Conservation (phyloP, 1,284 basidiomycete genomes). For the Microstroma glucosiphilum region DNA sequence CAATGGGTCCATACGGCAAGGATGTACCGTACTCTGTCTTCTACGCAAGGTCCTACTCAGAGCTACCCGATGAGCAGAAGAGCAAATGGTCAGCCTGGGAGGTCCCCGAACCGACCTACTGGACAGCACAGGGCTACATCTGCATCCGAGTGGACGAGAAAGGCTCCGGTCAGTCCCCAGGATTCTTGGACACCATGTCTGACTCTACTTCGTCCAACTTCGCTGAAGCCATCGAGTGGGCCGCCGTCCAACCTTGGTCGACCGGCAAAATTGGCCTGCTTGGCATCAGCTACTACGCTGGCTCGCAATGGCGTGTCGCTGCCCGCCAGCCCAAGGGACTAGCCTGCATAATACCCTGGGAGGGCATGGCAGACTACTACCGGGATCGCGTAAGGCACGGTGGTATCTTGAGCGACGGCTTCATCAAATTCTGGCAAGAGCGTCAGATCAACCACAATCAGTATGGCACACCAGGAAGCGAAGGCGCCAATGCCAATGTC, state of each 20-base stretch:
- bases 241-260: slow-evolving; percentile 45
- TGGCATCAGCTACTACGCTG: slow-evolving; percentile 50
- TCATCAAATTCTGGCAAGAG: slow-evolving; percentile 46
- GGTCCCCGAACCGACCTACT: slow-evolving; percentile 47
- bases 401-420: slow-evolving; percentile 42
- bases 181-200: slow-evolving; percentile 47
- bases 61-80: slow-evolving; percentile 48
- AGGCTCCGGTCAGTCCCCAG: slow-evolving; percentile 43
- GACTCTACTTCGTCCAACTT: slow-evolving; percentile 45
- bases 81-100: slow-evolving; percentile 47
- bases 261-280: slow-evolving; percentile 49
- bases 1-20: slow-evolving; percentile 9
- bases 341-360: slow-evolving; percentile 39
- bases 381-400: too few relatives aligned
- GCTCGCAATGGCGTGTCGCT: slow-evolving; percentile 50
- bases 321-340: slow-evolving; percentile 49
- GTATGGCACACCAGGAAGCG: slow-evolving; percentile 38
- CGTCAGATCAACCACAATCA: slow-evolving; percentile 46
- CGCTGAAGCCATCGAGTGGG: slow-evolving; percentile 18
- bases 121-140: slow-evolving; percentile 28
- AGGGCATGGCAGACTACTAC: too few relatives aligned
- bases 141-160: slow-evolving; percentile 44
- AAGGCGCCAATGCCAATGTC: slow-evolving; percentile 28
- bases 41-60: slow-evolving; percentile 31
- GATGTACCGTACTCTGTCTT: slow-evolving; percentile 18